Percentiles rank a stretch among this genome's conserved stretches.
Conservation (phyloP, 768 basidiomycete species). For the Lentinula raphanica region DNA sequence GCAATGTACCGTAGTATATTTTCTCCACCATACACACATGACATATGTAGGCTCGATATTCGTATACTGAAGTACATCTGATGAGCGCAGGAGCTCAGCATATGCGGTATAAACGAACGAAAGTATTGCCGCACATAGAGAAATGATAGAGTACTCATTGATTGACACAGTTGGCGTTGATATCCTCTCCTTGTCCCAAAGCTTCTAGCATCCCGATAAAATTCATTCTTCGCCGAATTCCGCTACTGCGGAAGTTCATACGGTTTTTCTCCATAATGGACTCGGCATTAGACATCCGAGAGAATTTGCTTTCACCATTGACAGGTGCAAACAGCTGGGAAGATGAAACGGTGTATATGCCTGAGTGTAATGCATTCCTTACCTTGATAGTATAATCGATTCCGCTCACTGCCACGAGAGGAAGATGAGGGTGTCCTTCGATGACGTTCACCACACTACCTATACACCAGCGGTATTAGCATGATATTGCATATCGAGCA, state of each 20-base stretch:
- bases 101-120: too few relatives aligned
- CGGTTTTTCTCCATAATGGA: slow-evolving; percentile 55
- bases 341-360: not conserved
- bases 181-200: slow-evolving; percentile 18
- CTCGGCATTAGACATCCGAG: slow-evolving; percentile 46
- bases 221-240: slow-evolving; percentile 19
- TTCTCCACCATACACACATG: too few relatives aligned
- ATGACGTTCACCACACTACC: slow-evolving; percentile 72
- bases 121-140: too few relatives aligned
- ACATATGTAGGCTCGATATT: too few relatives aligned
- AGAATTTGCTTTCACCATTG: slow-evolving; percentile 42
- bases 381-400: slow-evolving; percentile 87
- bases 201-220: slow-evolving; percentile 21
- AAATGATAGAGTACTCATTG: slow-evolving; percentile 16
- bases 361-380: slow-evolving; percentile 1
- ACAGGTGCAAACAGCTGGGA: slow-evolving; percentile 63
- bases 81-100: too few relatives aligned
- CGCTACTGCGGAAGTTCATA: slow-evolving; percentile 21
- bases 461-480: not conserved
- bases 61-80: too few relatives aligned
- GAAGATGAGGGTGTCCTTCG: slow-evolving; percentile 76
- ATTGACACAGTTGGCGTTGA: slow-evolving; percentile 14
- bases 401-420: slow-evolving; percentile 80
- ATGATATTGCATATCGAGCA: not conserved
- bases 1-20: too few relatives aligned